Evolutionary conservation across 2,329 filamentous ascomycete genomes (phyloP), one percentile per base, ranked within the genome.

Genomic region (Orbilia blumenaviensis): DNA sequence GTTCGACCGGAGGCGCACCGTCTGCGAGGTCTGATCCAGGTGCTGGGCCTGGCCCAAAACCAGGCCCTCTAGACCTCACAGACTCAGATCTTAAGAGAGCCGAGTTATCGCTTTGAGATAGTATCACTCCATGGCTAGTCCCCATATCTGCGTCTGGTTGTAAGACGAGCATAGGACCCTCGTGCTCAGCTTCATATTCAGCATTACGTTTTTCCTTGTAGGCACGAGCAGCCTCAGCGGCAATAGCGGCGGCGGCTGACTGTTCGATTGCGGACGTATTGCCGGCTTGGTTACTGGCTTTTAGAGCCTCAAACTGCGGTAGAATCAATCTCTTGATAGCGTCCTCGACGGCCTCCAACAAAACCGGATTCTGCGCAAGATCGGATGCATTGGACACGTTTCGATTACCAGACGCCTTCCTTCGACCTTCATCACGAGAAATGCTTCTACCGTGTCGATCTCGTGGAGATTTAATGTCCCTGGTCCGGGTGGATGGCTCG

Each of bases 331-430:
- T 88, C 78, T 93, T 90, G 81, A 97, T 96, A 12, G 93, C 93
- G 83, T 97, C 93, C 83, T 97, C 94, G 2, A 97, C 94, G 0
- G 93, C 95, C 80, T 95, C 92, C 1, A 97, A 87, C 1, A 97
- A 85, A 81, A 93, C 95, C 0, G 94, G 94, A 80, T 97, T 97
- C 83, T 96, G 96, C 82, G 96, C 92, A 0, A 92, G 94, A 2
- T 92, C 92, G 12, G 71, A 76, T 21, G 73, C 72, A 41, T 76
- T 78, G 27, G 78, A 77, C 21, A 77, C 21, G 42, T 80, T 78
- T 12, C 78, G 68, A 32, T 61, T 56, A 34, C 48, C 38, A 82
- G 44, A 89, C 81, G 79, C 89, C 91, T 23, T 78, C 90, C 89
- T 2, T 21, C 41, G 32, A 86, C 86, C 61, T 85, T 87, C 78